Evolutionary conservation across 441 rosid species (phyloP), one percentile per base, ranked within the genome.

Genomic region (Biscutella laevigata): DNA sequence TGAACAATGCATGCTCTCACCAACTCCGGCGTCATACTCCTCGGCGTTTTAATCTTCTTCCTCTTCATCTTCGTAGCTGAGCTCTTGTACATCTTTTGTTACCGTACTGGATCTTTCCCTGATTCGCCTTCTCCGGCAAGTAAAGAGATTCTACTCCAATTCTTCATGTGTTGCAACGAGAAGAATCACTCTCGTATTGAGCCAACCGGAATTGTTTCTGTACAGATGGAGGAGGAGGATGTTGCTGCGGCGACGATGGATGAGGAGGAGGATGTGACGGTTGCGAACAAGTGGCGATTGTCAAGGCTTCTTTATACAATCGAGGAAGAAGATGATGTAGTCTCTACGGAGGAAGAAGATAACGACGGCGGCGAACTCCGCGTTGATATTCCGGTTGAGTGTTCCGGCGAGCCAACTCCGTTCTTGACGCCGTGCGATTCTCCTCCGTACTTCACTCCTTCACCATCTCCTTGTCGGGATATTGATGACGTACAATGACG

Each of bases 341-440:
- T 29, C 35, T 40, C 50, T 17, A 28, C 10, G 1, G 50, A 46
- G 20, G 32, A 40, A 0, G 30, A 25, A n/a, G n/a, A n/a, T n/a
- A n/a, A n/a, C n/a, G n/a, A n/a, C n/a, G n/a, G n/a, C 19, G 19
- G 27, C 2, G 60, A 57, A 34, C 12, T 40, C 1, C 25, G 40
- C 2, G 8, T 50, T 22, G 65, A 50, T 1, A 45, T 57, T 16
- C 64, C 47, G 3, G 40, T 21, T 53, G 53, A 65, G 4, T 55
- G 11, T 39, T 41, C 47, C 21, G 45, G 69, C 12, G 64, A 51
- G 2, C 59, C 70, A 4, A 57, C 70, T 5, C 70, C 70, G 36
- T 65, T 65, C 34, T 43, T 51, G 54, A 65, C 70, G 55, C 70
- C 70, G 17, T 65, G 64, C 19, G 54, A 42, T 45, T 65, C 70